Base-by-base conservation (phyloP, 2,329 filamentous ascomycete species). In the Paecilomyces sp. region DNA sequence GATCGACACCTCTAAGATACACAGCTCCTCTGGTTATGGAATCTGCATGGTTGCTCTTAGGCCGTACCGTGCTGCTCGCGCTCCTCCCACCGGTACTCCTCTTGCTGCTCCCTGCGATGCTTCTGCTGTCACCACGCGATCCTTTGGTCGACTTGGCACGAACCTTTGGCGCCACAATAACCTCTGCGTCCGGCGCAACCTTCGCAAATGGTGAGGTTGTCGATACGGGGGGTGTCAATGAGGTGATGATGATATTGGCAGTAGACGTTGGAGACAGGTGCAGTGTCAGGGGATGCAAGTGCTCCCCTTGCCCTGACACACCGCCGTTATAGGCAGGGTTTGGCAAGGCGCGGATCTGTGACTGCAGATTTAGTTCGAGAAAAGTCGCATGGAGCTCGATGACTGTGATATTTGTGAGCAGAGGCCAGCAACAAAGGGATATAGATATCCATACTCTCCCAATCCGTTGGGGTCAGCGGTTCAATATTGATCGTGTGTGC, bases 371-470 rank as follows among this genome's bases (percentile, higher is more conserved):
- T 64, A 97, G 82, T 71, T 99, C 94, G 56, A 99, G 81, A 70
- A 97, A 99, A 15, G 89, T 94, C 4, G 94, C 94, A 78, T 99
- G 94, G 1, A 99, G 81, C 75, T 99, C 94, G 67, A 99, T 97
- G 68, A 97, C 82, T 83, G 64, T 31, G 51, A 34, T 8, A 36
- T 7, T 62, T 59, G 33, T 61, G 34, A 58, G 28, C 18, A 28
- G 31, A 34, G 5, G 52, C 33, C 56, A 30, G 15, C 24, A 24
- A 8, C n/a, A 36, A 34, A 24, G 36, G 25, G 6, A n/a, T 12
- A 55, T 54, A 36, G 18, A 33, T 4, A 41, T 64, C 72, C 80
- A 63, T 78, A 83, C 81, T 96, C 76, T 99, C 94, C 94, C 94
- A 99, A 72, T 99, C 94, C 60, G 95, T 91, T 1, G 93, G 87